A percentile compares a stretch with the other conserved stretches of the same genome.
These are phyloP conservation scores for Colletotrichum graminicola DNA, from an alignment of 2,329 filamentous ascomycete species.

Conservation along the genomic window DNA sequence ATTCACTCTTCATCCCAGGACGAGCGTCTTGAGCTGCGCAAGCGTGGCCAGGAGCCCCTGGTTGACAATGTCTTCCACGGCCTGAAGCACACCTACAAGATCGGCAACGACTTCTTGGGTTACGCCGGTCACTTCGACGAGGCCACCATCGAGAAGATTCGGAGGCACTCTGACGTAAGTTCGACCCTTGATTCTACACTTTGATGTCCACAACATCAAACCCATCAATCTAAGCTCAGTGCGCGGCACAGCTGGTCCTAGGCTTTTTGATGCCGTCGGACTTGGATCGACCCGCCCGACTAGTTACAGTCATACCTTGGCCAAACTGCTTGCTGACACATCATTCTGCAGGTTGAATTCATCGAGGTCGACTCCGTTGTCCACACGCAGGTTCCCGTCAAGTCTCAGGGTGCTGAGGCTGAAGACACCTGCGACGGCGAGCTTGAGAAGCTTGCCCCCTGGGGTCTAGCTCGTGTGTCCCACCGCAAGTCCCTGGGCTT, in stretches of 20 bases:
- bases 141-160: conserved; percentile 90
- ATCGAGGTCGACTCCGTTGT: conserved; percentile 96
- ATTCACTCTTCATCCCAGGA: conserved; percentile 79
- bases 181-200: conserved; percentile 19
- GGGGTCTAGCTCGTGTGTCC: conserved; percentile 98
- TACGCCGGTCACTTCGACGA: conserved; percentile 98
- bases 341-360: conserved; percentile 82
- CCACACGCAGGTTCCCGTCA: conserved; percentile 75
- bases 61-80: conserved; percentile 80
- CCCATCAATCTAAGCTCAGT: conserved; percentile 1
- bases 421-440: conserved; percentile 65
- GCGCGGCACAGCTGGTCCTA: conserved; percentile 2
- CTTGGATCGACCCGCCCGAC: background rate
- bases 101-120: conserved; percentile 82
- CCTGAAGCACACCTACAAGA: conserved; percentile 96
- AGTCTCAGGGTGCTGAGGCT: conserved; percentile 45
- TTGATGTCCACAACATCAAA: background rate
- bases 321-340: conserved; percentile 27
- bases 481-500: conserved; percentile 91
- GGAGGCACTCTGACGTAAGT: conserved; percentile 97
- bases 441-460: conserved; percentile 93
- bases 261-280: background rate
- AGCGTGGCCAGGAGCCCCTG: conserved; percentile 82
- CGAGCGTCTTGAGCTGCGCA: conserved; percentile 87
- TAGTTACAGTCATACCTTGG: conserved; percentile 25